Conservation (phyloP, 345 rosid species). For the Eucalyptus pumila region DNA sequence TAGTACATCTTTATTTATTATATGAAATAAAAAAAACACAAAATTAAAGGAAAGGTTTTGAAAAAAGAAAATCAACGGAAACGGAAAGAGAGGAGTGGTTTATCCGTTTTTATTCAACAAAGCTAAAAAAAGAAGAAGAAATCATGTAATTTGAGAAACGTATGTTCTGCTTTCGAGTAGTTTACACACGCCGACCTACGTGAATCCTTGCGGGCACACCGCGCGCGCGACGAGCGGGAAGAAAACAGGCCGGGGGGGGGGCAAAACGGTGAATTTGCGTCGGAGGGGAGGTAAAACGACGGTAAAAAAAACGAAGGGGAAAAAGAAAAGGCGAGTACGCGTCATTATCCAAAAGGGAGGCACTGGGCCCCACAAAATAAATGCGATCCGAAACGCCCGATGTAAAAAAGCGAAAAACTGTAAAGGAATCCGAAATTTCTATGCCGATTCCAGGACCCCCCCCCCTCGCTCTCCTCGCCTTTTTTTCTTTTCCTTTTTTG, state of each 20-base stretch:
- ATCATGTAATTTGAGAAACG: not conserved
- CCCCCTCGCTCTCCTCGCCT: not conserved
- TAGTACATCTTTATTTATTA: too few relatives aligned
- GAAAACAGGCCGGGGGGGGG: not conserved
- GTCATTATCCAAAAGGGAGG: not conserved
- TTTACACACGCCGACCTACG: not conserved
- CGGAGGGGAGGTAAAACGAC: not conserved
- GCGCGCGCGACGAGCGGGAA: not conserved
- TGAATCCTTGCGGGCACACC: not conserved
- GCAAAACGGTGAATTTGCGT: not conserved
- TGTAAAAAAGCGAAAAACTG: not conserved
- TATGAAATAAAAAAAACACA: too few relatives aligned
- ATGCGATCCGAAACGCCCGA: not conserved
- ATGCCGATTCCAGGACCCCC: not conserved
- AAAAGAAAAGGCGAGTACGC: not conserved
- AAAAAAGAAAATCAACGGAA: too few relatives aligned
- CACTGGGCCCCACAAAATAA: not conserved
- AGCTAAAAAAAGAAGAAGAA: not conserved
- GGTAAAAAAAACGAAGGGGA: not conserved
- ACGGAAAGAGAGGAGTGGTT: not conserved
- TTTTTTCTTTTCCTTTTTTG: not conserved
- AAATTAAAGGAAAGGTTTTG: too few relatives aligned
- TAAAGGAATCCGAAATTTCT: not conserved
- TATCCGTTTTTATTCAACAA: not conserved
- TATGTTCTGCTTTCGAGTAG: not conserved